phyloP scores from a whole-genome alignment of 139 green algal species.

The Zygnema circumcarinatum region DNA sequence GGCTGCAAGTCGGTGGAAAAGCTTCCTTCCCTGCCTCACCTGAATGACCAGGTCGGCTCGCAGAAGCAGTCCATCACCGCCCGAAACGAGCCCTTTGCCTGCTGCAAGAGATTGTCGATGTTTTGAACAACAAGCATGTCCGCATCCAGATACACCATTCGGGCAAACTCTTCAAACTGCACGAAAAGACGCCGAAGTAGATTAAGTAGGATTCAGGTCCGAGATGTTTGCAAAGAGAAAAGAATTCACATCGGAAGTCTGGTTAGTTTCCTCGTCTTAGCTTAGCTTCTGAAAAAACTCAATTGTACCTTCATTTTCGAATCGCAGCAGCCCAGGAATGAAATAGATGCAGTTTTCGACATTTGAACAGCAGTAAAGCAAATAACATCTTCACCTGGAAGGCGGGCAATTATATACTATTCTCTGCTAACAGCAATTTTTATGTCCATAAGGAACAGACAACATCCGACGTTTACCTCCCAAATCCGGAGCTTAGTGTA shows the following conservation, averaged over 20 bases:
- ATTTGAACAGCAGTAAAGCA: too few species aligned
- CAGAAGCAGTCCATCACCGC: conserved; percentile 42
- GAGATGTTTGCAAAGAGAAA: too few species aligned
- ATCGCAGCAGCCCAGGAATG: too few species aligned
- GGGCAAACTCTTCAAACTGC: conserved; percentile 31
- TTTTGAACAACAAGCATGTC: conserved; percentile 51
- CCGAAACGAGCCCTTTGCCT: not conserved
- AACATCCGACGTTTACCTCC: not conserved
- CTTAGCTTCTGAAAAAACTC: too few species aligned
- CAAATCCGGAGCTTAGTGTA: conserved; percentile 54
- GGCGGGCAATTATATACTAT: not conserved
- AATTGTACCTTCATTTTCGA: too few species aligned
- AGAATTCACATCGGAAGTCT: too few species aligned
- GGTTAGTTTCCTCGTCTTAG: too few species aligned
- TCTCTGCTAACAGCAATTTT: not conserved
- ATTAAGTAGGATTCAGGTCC: too few species aligned
- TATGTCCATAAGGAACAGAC: not conserved
- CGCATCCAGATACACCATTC: conserved; percentile 47
- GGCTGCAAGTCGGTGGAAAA: too few species aligned
- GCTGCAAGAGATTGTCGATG: conserved; percentile 22
- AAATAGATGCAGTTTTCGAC: too few species aligned
- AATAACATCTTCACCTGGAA: too few species aligned
- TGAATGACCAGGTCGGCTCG: not conserved
- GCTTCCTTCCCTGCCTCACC: not conserved
- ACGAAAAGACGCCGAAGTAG: too few species aligned